These are phyloP conservation scores for Solanum virginianum DNA, from an alignment of 257 asterid genomes.

Conservation along the genomic window DNA sequence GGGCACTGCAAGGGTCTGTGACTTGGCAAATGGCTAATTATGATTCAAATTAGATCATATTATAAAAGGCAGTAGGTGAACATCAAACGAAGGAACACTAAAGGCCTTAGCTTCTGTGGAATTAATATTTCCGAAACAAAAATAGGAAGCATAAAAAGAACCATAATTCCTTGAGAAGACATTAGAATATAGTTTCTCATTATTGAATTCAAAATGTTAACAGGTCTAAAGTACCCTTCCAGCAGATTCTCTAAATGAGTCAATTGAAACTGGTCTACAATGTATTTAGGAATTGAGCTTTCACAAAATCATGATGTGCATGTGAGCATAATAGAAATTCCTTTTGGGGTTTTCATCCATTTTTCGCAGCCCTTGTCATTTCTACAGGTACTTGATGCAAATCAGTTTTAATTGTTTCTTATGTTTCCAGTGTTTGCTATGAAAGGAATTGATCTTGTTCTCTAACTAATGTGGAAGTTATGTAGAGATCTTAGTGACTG, in stretches of 20 bases:
- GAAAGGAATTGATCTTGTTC: background rate
- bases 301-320: background rate
- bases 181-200: background rate
- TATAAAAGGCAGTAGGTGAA: background rate
- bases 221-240: background rate
- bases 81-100: background rate
- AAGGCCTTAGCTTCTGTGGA: background rate
- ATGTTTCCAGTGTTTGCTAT: background rate
- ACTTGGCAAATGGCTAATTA: background rate
- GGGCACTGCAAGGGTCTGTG: background rate
- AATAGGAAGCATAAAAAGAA: background rate
- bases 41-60: background rate
- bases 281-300: background rate
- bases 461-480: background rate
- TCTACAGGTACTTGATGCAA: background rate
- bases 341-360: background rate
- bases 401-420: background rate
- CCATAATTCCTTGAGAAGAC: background rate
- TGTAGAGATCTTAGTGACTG: background rate
- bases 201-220: background rate
- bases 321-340: background rate
- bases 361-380: background rate
- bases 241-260: background rate
- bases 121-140: background rate
- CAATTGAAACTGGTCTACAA: background rate